These are phyloP conservation scores for Astragalus membranaceus DNA, from an alignment of 306 rosid species.

Conservation along the genomic window DNA sequence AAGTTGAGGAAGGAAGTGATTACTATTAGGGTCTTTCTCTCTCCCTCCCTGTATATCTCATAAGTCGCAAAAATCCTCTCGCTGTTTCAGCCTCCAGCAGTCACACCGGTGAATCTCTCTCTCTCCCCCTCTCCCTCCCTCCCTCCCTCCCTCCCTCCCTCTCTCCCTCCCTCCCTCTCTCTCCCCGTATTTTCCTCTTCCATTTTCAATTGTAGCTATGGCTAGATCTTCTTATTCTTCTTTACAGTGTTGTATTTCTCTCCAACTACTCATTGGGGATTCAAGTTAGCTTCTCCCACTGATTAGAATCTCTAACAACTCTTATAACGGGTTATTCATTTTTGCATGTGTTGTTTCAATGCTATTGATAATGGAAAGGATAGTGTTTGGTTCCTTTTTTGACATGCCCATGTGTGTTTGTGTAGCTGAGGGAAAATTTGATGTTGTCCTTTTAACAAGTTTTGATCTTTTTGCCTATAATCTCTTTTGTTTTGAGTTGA, in stretches of 20 bases:
- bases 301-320: background rate
- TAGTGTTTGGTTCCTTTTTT: background rate
- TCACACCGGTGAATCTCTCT: constrained; percentile 16
- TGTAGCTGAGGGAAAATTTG: background rate
- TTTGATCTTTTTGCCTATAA: background rate
- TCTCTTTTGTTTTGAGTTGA: background rate
- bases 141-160: constrained; percentile 11
- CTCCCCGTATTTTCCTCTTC: background rate
- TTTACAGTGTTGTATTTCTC: background rate
- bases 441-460: constrained; percentile 1
- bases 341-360: background rate
- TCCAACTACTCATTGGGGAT: background rate
- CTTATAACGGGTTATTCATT: background rate
- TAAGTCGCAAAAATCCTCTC: background rate
- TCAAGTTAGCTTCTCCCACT: background rate
- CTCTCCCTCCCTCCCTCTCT: background rate
- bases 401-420: background rate
- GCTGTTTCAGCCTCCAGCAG: constrained; percentile 13
- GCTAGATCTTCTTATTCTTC: constrained; percentile 13
- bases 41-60: background rate
- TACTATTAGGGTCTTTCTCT: background rate
- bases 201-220: constrained; percentile 5
- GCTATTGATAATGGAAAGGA: background rate
- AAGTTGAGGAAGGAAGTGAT: background rate
- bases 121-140: background rate